Conservation (phyloP, 345 rosid genomes). For the Microthlaspi erraticum region DNA sequence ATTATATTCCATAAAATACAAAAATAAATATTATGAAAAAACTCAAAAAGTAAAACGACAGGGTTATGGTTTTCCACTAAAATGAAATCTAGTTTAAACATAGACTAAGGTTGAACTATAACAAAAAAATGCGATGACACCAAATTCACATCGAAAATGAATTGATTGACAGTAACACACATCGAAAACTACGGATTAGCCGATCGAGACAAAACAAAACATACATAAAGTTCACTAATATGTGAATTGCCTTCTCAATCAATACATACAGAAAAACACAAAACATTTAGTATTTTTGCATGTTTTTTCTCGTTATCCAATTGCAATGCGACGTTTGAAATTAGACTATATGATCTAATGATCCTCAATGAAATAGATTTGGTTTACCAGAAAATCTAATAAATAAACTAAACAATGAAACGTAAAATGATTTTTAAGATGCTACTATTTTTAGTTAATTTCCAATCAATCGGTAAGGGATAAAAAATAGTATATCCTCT, state of each 20-base stretch:
- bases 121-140: background rate
- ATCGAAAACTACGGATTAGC: no score
- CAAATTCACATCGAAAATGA: constrained; percentile 1
- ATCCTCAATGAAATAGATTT: background rate
- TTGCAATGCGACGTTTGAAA: no score
- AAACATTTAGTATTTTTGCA: background rate
- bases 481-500: background rate
- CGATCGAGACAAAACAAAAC: background rate
- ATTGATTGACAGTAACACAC: background rate
- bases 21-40: background rate
- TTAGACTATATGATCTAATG: background rate
- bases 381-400: background rate
- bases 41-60: background rate
- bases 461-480: background rate
- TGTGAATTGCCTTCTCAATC: background rate
- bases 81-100: background rate
- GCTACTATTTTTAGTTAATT: background rate
- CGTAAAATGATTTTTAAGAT: no score
- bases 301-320: background rate
- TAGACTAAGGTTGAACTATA: background rate
- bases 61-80: background rate
- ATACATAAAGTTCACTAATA: background rate
- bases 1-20: background rate
- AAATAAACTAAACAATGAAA: background rate
- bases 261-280: background rate